A percentile compares a stretch with the other conserved stretches of the same genome.
Conservation (phyloP, 306 rosid genomes). For the Sindora glabra region DNA sequence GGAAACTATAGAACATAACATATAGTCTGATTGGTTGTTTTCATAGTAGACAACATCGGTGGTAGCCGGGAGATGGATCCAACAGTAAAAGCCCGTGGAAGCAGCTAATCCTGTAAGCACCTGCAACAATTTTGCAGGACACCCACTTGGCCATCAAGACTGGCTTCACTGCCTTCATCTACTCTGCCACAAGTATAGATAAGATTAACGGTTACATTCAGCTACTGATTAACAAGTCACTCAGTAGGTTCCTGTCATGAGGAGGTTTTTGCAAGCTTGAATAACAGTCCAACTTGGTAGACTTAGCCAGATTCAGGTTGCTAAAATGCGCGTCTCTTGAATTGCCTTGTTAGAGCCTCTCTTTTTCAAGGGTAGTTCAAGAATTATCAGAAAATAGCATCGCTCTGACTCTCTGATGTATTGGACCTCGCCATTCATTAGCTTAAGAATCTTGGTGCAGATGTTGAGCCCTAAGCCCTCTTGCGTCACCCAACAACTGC, state of each 20-base stretch:
- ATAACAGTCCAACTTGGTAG: conserved; percentile 25
- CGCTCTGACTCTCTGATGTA: conserved; percentile 92
- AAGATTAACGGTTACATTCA: conserved; percentile 26
- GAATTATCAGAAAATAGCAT: conserved; percentile 66
- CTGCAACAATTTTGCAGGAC: conserved; percentile 23
- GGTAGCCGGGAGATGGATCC: conserved; percentile 22
- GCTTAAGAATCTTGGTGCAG: conserved; percentile 86
- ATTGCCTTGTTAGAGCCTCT: conserved; percentile 25
- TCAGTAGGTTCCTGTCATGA: conserved; percentile 15
- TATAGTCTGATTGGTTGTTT: conserved; percentile 14
- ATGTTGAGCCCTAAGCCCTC: conserved; percentile 94
- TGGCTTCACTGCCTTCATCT: conserved; percentile 17
- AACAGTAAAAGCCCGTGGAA: conserved; percentile 17
- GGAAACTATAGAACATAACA: conserved; percentile 11
- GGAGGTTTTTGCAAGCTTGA: conserved; percentile 20
- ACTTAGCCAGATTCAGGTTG: conserved; percentile 22
- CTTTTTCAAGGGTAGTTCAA: conserved; percentile 72
- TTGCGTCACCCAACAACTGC: conserved; percentile 68
- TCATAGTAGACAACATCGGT: conserved; percentile 17
- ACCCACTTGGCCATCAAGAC: conserved; percentile 24
- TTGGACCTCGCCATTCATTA: conserved; percentile 88
- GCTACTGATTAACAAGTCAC: conserved; percentile 19
- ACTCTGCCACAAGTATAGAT: conserved; percentile 27
- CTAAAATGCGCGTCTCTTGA: conserved; percentile 16
- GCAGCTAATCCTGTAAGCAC: conserved; percentile 18